Conservation (phyloP, 176 grass and related monocot genomes). For the Coix lacrymajobi region DNA sequence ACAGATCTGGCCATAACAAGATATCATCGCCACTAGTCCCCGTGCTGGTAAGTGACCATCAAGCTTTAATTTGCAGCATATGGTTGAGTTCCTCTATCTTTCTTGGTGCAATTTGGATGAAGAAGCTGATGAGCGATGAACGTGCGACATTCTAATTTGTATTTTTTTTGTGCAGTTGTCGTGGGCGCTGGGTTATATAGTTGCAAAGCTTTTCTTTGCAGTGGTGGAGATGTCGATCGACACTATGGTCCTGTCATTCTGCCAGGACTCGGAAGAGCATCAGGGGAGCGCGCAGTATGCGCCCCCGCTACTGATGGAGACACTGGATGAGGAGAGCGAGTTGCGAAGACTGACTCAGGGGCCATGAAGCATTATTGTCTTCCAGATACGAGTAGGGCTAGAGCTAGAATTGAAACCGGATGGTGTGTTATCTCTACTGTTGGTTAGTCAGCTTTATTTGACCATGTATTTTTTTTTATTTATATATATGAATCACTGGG, state of each 20-base stretch:
- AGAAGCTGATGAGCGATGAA: neutral
- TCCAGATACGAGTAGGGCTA: neutral
- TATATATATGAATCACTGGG: neutral
- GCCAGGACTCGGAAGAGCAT: slow-evolving; percentile 89
- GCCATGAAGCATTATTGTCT: slow-evolving; percentile 23
- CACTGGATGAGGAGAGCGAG: slow-evolving; percentile 59
- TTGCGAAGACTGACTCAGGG: slow-evolving; percentile 72
- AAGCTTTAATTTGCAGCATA: neutral
- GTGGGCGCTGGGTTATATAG: slow-evolving; percentile 77
- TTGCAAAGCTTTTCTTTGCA: slow-evolving; percentile 81
- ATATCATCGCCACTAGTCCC: slow-evolving; percentile 89
- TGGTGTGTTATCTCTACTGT: neutral
- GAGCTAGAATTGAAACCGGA: neutral
- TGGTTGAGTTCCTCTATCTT: neutral
- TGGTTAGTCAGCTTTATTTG: neutral
- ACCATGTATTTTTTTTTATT: neutral
- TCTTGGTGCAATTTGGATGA: neutral
- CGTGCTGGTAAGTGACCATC: slow-evolving; percentile 55
- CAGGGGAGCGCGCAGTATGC: slow-evolving; percentile 78
- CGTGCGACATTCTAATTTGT: neutral
- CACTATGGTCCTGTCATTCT: slow-evolving; percentile 89
- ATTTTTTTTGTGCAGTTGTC: slow-evolving; percentile 36
- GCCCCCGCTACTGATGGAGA: slow-evolving; percentile 85
- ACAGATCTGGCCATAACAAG: slow-evolving; percentile 87
- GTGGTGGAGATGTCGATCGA: slow-evolving; percentile 87